Evolutionary conservation across 2,329 filamentous ascomycete species (phyloP).

Genomic region (Trichoderma guizhouense): DNA sequence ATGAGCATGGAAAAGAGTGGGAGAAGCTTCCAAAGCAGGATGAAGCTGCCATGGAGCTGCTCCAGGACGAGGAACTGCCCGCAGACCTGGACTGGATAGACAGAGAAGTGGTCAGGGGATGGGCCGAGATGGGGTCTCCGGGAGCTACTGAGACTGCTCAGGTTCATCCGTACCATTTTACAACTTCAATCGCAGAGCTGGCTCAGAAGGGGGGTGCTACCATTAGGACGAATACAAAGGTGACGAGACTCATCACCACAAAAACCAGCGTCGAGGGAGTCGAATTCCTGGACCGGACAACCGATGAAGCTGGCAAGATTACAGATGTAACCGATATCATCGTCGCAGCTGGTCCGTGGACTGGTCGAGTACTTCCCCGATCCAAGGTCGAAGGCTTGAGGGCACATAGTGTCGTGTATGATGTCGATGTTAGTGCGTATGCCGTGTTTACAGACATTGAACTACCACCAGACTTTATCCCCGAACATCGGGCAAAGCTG

Average conservation of each 20-base stretch:
- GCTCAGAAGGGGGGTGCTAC: conserved; percentile 67
- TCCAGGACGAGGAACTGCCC: conserved; percentile 63
- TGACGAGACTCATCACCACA: conserved; percentile 61
- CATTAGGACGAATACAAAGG: conserved; percentile 63
- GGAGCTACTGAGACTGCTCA: conserved; percentile 79
- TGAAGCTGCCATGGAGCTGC: conserved; percentile 42
- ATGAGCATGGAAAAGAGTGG: conserved; percentile 47
- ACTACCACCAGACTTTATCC: conserved; percentile 63
- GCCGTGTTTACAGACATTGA: conserved; percentile 84
- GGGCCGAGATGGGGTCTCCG: conserved; percentile 73
- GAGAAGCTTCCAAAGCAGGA: conserved; percentile 61
- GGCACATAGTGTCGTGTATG: conserved; percentile 64
- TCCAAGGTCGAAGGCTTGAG: conserved; percentile 57
- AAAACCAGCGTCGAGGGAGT: conserved; percentile 57
- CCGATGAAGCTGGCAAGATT: conserved; percentile 36
- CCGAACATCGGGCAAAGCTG: conserved; percentile 44
- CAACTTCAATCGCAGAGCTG: conserved; percentile 74
- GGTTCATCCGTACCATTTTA: conserved; percentile 90
- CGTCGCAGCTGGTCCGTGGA: conserved; percentile 62
- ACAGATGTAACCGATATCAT: conserved; percentile 51
- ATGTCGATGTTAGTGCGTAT: conserved; percentile 65
- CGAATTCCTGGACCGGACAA: conserved; percentile 52
- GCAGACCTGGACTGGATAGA: conserved; percentile 82
- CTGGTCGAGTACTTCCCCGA: conserved; percentile 53
- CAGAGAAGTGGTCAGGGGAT: conserved; percentile 60